Base-by-base conservation (phyloP, 1,284 basidiomycete species). In the Sporisorium graminicola region DNA sequence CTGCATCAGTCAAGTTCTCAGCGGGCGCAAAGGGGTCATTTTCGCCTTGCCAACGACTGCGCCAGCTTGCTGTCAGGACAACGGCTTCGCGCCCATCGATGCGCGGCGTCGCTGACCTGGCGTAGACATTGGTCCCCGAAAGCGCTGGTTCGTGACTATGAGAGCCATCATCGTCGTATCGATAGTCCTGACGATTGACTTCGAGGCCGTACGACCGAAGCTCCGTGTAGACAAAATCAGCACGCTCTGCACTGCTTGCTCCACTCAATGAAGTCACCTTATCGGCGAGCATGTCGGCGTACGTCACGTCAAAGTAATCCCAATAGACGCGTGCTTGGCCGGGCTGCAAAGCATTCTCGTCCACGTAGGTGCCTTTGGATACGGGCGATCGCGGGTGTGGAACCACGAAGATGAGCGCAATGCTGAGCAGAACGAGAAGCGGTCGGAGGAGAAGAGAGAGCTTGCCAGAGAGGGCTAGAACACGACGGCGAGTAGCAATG, bases 31-130 rank as follows among this genome's bases (percentile, higher is more conserved):
- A 63, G 16, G 64, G 69, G 24, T 78, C 64, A n/a, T 73, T 46
- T 4, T 66, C 54, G 20, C 65, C 74, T 20, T 52, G 61, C 76
- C 72, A 80, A 16, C 58, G 63, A 29, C 71, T 79, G 40, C 40
- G 58, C 78, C 89, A 29, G 89, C 90, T 49, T 87, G 88, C 68
- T 1, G 74, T 78, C 46, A 76, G 67, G 50, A 80, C 66, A 56
- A 75, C 92, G 2, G 94, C 93, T 86, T 99, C 96, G 2, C 91
- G 91, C 1, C 95, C 95, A 29, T 95, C 91, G 5, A 92, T 90
- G 20, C 96, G 90, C 2, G 96, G 94, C 3, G 95, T 92, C 8
- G 90, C 89, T 49, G 94, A 87, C 27, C 94, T 88, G 12, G 92
- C 93, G 81, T 95, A 98, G 7, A 91, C 90, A 81, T 98, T 97